phyloP scores from a whole-genome alignment of 441 rosid genomes.

The Erodium trifolium region DNA sequence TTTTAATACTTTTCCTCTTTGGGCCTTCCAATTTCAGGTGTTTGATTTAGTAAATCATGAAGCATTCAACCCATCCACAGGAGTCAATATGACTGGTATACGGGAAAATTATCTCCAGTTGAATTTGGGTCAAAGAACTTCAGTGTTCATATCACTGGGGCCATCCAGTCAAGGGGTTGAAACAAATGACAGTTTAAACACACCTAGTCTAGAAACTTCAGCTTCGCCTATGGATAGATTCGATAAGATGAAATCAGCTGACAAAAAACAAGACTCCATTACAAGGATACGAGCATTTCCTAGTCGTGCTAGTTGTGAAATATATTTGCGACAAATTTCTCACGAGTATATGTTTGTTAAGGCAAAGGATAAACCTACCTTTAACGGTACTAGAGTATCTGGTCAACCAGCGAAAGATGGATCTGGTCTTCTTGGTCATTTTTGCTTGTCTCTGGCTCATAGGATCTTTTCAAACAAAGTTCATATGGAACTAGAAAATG shows the following conservation, averaged over 20 bases:
- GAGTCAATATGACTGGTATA: conserved; percentile 73
- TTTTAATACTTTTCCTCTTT: conserved; percentile 18
- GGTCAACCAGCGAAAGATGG: conserved; percentile 44
- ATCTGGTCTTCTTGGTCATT: conserved; percentile 68
- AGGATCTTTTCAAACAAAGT: conserved; percentile 71
- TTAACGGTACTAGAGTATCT: conserved; percentile 31
- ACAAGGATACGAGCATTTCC: conserved; percentile 43
- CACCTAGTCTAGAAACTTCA: conserved; percentile 32
- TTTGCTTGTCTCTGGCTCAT: conserved; percentile 79
- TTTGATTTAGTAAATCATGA: conserved; percentile 78
- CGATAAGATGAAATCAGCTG: conserved; percentile 35
- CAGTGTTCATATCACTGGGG: conserved; percentile 56
- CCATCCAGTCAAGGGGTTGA: conserved; percentile 40
- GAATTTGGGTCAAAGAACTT: conserved; percentile 62
- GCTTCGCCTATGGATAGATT: conserved; percentile 35
- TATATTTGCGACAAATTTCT: conserved; percentile 72
- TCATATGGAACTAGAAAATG: conserved; percentile 61
- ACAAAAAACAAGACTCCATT: conserved; percentile 27
- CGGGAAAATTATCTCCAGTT: conserved; percentile 70
- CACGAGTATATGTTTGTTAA: conserved; percentile 54
- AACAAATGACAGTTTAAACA: conserved; percentile 22
- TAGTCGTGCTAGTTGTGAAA: conserved; percentile 50
- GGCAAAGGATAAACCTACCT: conserved; percentile 39
- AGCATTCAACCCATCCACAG: conserved; percentile 62
- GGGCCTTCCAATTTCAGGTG: conserved; percentile 37